These are phyloP conservation scores for Gyromitra esculenta DNA, from an alignment of 2,329 filamentous ascomycete species.

Conservation along the genomic window DNA sequence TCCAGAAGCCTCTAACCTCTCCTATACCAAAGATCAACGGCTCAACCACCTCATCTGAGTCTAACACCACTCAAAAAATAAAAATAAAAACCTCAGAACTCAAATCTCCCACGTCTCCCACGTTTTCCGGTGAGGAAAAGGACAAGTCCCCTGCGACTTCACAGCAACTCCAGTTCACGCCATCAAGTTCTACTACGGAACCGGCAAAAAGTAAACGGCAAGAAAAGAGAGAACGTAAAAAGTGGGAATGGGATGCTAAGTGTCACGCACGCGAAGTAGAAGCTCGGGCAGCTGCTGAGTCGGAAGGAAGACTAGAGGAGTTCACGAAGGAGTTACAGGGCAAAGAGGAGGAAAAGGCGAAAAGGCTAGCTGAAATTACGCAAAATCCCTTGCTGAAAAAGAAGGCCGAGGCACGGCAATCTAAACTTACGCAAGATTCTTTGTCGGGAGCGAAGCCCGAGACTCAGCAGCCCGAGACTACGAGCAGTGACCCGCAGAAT, in stretches of 20 bases:
- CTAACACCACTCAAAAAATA: not conserved
- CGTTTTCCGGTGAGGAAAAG: not conserved
- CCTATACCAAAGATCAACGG: not conserved
- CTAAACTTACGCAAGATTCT: not conserved
- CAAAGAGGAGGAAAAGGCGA: slow-evolving; percentile 22
- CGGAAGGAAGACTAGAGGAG: slow-evolving; percentile 19
- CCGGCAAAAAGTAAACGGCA: slow-evolving; percentile 45
- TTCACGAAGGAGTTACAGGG: slow-evolving; percentile 13
- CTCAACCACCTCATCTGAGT: not conserved
- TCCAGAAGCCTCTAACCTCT: slow-evolving; percentile 3
- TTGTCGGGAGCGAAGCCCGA: not conserved
- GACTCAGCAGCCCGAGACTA: not conserved
- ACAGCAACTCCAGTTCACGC: slow-evolving; percentile 2
- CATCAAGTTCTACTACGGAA: slow-evolving; percentile 2
- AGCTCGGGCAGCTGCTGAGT: slow-evolving; percentile 23
- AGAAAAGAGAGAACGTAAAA: slow-evolving; percentile 48
- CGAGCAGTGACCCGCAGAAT: not conserved
- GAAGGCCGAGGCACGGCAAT: slow-evolving; percentile 4
- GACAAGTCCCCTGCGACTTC: not conserved
- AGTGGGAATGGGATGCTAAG: slow-evolving; percentile 42
- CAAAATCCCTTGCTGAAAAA: not conserved
- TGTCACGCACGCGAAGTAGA: slow-evolving; percentile 33
- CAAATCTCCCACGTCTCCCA: not conserved
- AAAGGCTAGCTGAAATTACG: not conserved
- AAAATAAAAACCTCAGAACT: slow-evolving; percentile 8